Percentiles rank a stretch among this genome's conserved stretches.
phyloP scores from a whole-genome alignment of 1,284 basidiomycete genomes.

The Hymenochaete sp. region DNA sequence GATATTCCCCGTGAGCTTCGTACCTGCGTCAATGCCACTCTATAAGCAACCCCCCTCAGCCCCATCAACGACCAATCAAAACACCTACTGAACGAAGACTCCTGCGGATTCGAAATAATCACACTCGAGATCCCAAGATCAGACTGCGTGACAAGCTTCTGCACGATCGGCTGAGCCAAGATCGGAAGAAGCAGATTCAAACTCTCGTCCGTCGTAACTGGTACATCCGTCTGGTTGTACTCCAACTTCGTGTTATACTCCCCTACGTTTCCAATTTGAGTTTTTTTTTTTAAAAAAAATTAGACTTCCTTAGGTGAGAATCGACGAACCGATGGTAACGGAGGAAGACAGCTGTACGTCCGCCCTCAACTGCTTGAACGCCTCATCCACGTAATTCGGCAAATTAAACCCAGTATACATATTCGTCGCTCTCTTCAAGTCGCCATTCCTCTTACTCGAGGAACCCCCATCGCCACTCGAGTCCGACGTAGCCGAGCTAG shows the following conservation, averaged over 20 bases:
- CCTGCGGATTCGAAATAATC: slow-evolving; percentile 48
- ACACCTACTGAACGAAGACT: slow-evolving; percentile 47
- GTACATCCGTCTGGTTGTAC: slow-evolving; percentile 52
- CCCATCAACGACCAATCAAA: too few relatives aligned
- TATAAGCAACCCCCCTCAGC: slow-evolving; percentile 8
- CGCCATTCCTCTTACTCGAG: slow-evolving; percentile 1
- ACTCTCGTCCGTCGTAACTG: slow-evolving; percentile 53
- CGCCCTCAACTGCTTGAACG: slow-evolving; percentile 56
- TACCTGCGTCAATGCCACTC: slow-evolving; percentile 28
- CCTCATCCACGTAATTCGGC: slow-evolving; percentile 54
- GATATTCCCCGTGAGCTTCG: slow-evolving; percentile 56
- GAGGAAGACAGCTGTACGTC: slow-evolving; percentile 52
- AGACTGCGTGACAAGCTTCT: slow-evolving; percentile 59
- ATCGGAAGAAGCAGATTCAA: slow-evolving; percentile 62
- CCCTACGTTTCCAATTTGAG: slow-evolving; percentile 34
- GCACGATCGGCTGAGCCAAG: slow-evolving; percentile 73
- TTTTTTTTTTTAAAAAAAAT: neutral
- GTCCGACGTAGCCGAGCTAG: too few relatives aligned
- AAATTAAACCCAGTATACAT: slow-evolving; percentile 53
- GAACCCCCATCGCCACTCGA: neutral
- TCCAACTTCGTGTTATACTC: slow-evolving; percentile 56
- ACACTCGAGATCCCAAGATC: slow-evolving; percentile 49
- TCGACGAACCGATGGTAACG: slow-evolving; percentile 47
- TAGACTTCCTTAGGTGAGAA: neutral
- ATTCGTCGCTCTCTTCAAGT: slow-evolving; percentile 22